phyloP scores from a whole-genome alignment of 2,329 filamentous ascomycete genomes.

The Thelonectria blattea region DNA sequence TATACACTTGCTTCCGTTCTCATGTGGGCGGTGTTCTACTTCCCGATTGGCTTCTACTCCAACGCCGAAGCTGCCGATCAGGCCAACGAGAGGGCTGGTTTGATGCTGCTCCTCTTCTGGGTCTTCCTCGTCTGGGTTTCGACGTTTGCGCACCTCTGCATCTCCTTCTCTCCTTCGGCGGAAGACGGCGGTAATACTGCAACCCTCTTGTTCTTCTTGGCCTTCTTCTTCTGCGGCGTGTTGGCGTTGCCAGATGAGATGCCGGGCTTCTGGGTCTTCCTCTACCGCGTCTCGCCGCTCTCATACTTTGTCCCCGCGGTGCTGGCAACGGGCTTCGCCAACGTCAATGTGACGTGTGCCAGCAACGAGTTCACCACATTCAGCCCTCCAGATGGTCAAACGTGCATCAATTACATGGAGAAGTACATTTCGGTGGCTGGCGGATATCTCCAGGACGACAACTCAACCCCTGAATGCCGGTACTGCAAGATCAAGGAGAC shows the following conservation, averaged over 20 bases:
- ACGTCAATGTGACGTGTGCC: slow-evolving; percentile 68
- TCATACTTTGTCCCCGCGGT: slow-evolving; percentile 80
- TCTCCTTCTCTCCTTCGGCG: slow-evolving; percentile 67
- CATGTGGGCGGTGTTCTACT: slow-evolving; percentile 83
- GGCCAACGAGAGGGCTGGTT: slow-evolving; percentile 69
- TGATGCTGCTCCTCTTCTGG: slow-evolving; percentile 78
- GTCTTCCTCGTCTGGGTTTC: slow-evolving; percentile 78
- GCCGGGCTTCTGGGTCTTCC: slow-evolving; percentile 55
- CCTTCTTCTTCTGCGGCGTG: slow-evolving; percentile 44
- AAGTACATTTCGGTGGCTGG: slow-evolving; percentile 54
- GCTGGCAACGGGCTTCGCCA: slow-evolving; percentile 71
- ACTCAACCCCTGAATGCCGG: slow-evolving; percentile 56
- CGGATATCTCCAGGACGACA: slow-evolving; percentile 59
- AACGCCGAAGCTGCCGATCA: slow-evolving; percentile 68
- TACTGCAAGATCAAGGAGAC: slow-evolving; percentile 60
- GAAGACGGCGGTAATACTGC: slow-evolving; percentile 70
- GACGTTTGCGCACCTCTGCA: slow-evolving; percentile 78
- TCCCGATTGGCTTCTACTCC: slow-evolving; percentile 75
- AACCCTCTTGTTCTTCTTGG: slow-evolving; percentile 66
- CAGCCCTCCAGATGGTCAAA: slow-evolving; percentile 61
- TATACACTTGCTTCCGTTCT: slow-evolving; percentile 75
- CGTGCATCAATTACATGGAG: slow-evolving; percentile 64
- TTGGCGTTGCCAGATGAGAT: slow-evolving; percentile 51
- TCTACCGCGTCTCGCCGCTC: slow-evolving; percentile 77
- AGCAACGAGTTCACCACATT: slow-evolving; percentile 71